Conservation (phyloP, 805 yeast genomes). For the Pichia thaimueangensis region DNA sequence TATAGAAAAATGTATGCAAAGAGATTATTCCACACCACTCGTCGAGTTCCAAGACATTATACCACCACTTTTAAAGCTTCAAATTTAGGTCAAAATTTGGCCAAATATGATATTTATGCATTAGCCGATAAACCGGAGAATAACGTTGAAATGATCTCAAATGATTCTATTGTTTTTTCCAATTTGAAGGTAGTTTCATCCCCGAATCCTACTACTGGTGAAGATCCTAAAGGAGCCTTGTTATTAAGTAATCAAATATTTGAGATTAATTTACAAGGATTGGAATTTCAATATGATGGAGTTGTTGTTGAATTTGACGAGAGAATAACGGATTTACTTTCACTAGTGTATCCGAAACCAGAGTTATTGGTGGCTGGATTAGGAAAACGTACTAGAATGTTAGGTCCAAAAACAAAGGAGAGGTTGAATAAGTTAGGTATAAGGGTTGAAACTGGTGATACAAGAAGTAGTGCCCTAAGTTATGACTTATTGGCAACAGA, state of each 20-base stretch:
- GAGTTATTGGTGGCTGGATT: constrained; percentile 68
- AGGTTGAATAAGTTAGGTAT: constrained; percentile 54
- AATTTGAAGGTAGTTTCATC: constrained; percentile 44
- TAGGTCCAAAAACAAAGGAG: constrained; percentile 48
- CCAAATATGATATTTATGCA: constrained; percentile 41
- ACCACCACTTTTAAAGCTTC: constrained; percentile 28
- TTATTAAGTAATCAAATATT: constrained; percentile 54
- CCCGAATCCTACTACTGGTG: constrained; percentile 27
- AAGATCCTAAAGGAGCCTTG: constrained; percentile 39
- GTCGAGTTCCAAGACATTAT: constrained; percentile 14
- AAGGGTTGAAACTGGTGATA: constrained; percentile 63
- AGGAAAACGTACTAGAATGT: constrained; percentile 57
- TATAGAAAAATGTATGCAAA: not conserved
- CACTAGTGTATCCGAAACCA: constrained; percentile 64
- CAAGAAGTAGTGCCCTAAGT: constrained; percentile 58
- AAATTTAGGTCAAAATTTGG: constrained; percentile 31
- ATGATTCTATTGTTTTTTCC: constrained; percentile 54
- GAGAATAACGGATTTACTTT: constrained; percentile 45
- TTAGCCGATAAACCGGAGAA: constrained; percentile 40
- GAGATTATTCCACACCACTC: constrained; percentile 12
- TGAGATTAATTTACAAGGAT: constrained; percentile 43
- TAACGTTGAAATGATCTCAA: constrained; percentile 44
- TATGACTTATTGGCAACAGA: constrained; percentile 77
- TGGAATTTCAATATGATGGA: constrained; percentile 19
- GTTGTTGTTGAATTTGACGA: constrained; percentile 37